These are phyloP conservation scores for Cucumis cinereus DNA, from an alignment of 306 rosid genomes.

Conservation along the genomic window DNA sequence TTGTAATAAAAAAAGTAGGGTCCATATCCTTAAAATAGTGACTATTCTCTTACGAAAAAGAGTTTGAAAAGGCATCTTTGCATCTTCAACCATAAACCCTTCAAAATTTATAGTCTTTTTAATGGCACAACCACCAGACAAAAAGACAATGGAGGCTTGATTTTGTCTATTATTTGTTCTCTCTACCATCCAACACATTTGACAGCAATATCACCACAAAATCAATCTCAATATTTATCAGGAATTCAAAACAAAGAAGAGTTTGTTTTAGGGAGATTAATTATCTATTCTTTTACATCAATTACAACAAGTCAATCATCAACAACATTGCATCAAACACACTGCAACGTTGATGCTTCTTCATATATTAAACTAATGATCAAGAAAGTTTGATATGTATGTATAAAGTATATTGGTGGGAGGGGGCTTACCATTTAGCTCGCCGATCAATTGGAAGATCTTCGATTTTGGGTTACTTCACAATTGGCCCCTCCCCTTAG, in stretches of 20 bases:
- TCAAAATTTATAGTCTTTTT: background rate
- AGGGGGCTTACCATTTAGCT: background rate
- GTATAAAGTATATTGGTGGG: background rate
- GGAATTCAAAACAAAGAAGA: background rate
- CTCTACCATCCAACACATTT: background rate
- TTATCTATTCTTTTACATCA: background rate
- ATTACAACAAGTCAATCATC: background rate
- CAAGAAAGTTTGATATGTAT: background rate
- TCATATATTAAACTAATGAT: background rate
- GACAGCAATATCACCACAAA: background rate
- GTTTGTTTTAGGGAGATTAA: background rate
- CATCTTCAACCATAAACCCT: constrained; percentile 3
- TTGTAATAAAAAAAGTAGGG: background rate
- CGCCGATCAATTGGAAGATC: background rate
- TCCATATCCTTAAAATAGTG: background rate
- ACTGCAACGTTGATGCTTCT: background rate
- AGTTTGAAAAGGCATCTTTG: constrained; percentile 1
- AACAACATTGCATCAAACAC: background rate
- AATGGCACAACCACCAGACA: constrained; percentile 8
- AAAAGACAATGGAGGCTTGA: background rate
- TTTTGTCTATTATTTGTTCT: background rate
- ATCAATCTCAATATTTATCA: background rate
- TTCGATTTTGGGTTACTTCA: background rate
- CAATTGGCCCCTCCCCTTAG: background rate
- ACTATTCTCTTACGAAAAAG: background rate